A percentile compares a stretch with the other conserved stretches of the same genome.
phyloP scores from a whole-genome alignment of 345 rosid genomes.

The Hypericum androsaemum region DNA sequence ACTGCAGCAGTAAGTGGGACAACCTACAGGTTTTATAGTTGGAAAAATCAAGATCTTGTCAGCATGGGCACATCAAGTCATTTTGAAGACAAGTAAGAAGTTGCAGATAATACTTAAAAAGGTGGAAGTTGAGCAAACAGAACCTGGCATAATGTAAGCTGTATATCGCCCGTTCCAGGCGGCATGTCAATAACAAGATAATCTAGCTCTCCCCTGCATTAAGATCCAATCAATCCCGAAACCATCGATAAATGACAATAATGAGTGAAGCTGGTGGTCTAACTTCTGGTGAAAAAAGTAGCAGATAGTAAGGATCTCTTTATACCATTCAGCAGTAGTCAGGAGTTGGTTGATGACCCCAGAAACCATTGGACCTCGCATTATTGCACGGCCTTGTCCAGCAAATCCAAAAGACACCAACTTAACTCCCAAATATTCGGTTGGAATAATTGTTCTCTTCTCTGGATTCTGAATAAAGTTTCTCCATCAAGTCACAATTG shows the following conservation, averaged over 20 bases:
- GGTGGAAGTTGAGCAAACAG: background rate
- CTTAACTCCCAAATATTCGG: slow-evolving; percentile 90
- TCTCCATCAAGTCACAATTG: slow-evolving; percentile 12
- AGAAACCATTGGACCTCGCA: slow-evolving; percentile 99
- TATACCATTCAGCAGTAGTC: slow-evolving; percentile 87
- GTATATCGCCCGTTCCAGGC: slow-evolving; percentile 98
- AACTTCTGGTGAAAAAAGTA: no score
- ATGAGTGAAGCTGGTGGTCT: no score
- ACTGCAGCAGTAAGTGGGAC: slow-evolving; percentile 93
- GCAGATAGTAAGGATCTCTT: slow-evolving; percentile 6
- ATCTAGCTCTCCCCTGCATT: slow-evolving; percentile 91
- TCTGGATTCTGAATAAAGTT: slow-evolving; percentile 62
- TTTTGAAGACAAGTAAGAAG: background rate
- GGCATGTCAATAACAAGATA: slow-evolving; percentile 99
- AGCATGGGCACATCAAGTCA: no score
- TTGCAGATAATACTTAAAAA: background rate
- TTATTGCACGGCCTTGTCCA: slow-evolving; percentile 93
- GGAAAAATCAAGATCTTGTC: background rate
- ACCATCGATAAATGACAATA: no score
- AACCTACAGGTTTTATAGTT: slow-evolving; percentile 43
- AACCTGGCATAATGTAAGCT: slow-evolving; percentile 95
- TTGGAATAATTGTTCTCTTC: slow-evolving; percentile 75
- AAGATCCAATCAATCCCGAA: background rate
- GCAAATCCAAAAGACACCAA: slow-evolving; percentile 93
- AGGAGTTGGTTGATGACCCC: slow-evolving; percentile 92